Conservation (phyloP, 1,284 basidiomycete genomes). For the Veloboletus limbatus region DNA sequence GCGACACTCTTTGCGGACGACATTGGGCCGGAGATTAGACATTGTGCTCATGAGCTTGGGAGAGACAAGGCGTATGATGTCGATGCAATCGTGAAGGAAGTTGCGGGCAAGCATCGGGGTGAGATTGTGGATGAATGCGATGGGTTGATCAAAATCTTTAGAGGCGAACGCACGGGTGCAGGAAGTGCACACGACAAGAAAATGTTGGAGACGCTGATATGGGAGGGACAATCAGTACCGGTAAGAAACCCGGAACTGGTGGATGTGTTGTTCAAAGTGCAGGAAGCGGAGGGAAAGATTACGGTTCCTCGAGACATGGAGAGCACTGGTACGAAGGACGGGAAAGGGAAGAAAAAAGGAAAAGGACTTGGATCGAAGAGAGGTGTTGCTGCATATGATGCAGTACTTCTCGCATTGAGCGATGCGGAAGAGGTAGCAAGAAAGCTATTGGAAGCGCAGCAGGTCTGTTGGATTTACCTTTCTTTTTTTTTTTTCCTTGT, state of each 20-base stretch:
- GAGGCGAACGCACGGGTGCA: conserved; percentile 39
- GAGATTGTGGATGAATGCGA: conserved; percentile 67
- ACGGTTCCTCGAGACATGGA: conserved; percentile 31
- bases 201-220: conserved; percentile 61
- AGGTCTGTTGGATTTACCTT: conserved; percentile 43
- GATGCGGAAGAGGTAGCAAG: conserved; percentile 84
- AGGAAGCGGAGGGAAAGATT: conserved; percentile 68
- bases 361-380: conserved; percentile 58
- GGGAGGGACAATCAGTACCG: conserved; percentile 84
- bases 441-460: conserved; percentile 76
- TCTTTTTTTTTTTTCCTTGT: not conserved
- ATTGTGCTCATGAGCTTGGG: conserved; percentile 88
- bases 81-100: conserved; percentile 73
- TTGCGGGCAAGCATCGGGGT: conserved; percentile 58
- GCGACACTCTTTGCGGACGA: conserved; percentile 84
- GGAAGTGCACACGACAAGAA: conserved; percentile 47
- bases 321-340: conserved; percentile 20
- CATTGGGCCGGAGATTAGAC: conserved; percentile 87
- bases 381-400: conserved; percentile 80
- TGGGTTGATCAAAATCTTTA: conserved; percentile 52
- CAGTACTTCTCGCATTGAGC: conserved; percentile 75
- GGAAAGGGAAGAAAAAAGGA: conserved; percentile 37
- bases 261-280: conserved; percentile 80
- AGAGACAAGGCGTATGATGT: conserved; percentile 78
- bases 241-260: conserved; percentile 91